Base-by-base conservation (phyloP, 805 yeast species). In the Monosporozyma solicola region DNA sequence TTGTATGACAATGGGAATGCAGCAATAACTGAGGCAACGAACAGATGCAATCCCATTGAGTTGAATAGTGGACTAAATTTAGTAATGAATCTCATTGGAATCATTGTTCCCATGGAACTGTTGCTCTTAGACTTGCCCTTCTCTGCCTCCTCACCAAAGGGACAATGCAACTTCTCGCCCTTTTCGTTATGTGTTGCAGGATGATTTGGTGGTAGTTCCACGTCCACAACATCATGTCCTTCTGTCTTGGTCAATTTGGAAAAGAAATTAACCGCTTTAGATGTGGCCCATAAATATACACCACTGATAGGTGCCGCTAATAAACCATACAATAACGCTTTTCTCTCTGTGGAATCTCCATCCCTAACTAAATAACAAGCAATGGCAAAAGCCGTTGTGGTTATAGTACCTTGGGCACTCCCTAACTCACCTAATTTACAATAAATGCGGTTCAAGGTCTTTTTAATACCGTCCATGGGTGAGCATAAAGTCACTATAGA, bases 371-470 rank as follows among this genome's bases (percentile, higher is more conserved):
- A 20, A 13, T 41, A 54, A 44, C 75, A 86, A 11, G 84, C 83
- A 58, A 77, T 61, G 33, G 74, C 70, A 60, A 85, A 82, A 47
- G 82, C 72, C 37, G 72, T 67, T 1, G 84, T 60, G 7, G 85
- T 74, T 25, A 81, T 44, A 3, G 77, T 63, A 16, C 83, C 82
- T 35, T 82, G 68, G 2, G 65, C 56, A 3, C 60, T 49, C 2
- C 60, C 60, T 22, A 54, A 45, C 37, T 56, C 54, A 49, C 66
- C 61, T 48, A 66, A 50, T 43, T 45, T 66, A 54, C 54, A 61
- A 24, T 47, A 57, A 51, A 51, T 65, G 53, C 55, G 59, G 16
- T 53, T 56, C 32, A 59, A 49, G 50, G 55, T 56, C 41, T 46
- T 58, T 37, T 51, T 58, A 35, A 55, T 27, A 9, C 59, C 60